Conservation (phyloP, 1,284 basidiomycete species). For the Apiotrichum montevideense region DNA sequence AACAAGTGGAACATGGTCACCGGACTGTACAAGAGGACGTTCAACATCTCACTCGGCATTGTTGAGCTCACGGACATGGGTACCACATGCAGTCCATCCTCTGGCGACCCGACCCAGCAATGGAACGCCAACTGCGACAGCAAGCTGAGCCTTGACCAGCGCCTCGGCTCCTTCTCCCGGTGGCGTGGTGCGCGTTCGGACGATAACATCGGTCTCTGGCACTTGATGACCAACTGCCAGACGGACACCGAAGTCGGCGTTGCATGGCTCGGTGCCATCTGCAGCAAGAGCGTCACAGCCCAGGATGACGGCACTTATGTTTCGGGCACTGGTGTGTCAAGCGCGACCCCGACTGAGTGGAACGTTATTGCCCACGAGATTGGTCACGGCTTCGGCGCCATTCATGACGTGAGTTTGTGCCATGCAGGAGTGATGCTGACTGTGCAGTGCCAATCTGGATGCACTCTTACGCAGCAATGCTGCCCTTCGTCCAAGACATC, state of each 20-base stretch:
- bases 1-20: constrained; percentile 64
- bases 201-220: constrained; percentile 77
- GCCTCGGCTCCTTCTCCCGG: constrained; percentile 71
- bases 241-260: constrained; percentile 67
- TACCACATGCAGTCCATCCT: constrained; percentile 49
- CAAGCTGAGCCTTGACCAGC: constrained; percentile 57
- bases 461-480: constrained; percentile 56
- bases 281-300: constrained; percentile 55
- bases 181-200: constrained; percentile 68
- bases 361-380: constrained; percentile 80
- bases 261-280: constrained; percentile 78
- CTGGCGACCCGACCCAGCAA: constrained; percentile 24
- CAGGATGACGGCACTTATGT: constrained; percentile 52
- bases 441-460: constrained; percentile 61
- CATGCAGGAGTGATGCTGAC: background rate
- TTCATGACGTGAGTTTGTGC: constrained; percentile 57
- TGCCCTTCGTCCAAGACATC: constrained; percentile 61
- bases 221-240: constrained; percentile 62
- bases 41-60: constrained; percentile 81
- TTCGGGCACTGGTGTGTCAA: constrained; percentile 79
- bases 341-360: constrained; percentile 57
- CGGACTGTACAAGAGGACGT: constrained; percentile 69
- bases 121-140: constrained; percentile 51
- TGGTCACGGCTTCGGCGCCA: constrained; percentile 69
- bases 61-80: constrained; percentile 53